Evolutionary conservation across 2,329 filamentous ascomycete genomes (phyloP).

Genomic region (Colletotrichum brevisporum): DNA sequence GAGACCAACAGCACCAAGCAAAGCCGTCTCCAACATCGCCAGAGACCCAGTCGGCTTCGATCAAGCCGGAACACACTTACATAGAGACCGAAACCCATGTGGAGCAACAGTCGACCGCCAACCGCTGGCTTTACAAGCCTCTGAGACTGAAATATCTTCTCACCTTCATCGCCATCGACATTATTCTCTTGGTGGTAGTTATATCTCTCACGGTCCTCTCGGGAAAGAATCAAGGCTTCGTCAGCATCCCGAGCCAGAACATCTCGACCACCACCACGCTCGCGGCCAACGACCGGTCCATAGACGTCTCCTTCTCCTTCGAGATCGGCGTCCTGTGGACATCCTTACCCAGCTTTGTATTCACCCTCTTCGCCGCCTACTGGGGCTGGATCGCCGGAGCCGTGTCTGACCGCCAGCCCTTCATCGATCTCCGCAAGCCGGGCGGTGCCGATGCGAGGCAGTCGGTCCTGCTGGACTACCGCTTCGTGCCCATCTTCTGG

Average conservation of each 20-base stretch:
- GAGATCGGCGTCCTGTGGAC: constrained; percentile 10
- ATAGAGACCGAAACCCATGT: neutral
- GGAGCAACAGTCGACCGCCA: neutral
- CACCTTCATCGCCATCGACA: neutral
- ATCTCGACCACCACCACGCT: neutral
- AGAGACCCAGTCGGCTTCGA: neutral
- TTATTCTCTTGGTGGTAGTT: constrained; percentile 4
- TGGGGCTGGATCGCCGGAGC: constrained; percentile 19
- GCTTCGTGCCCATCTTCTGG: constrained; percentile 13
- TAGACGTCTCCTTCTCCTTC: neutral
- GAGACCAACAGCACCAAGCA: too few relatives aligned
- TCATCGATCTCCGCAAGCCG: constrained; percentile 14
- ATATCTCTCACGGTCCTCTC: constrained; percentile 9
- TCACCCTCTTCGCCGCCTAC: constrained; percentile 21
- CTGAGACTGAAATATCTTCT: constrained; percentile 7
- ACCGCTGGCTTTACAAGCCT: neutral
- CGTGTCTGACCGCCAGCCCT: constrained; percentile 14
- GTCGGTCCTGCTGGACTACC: constrained; percentile 17
- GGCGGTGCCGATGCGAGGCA: constrained; percentile 3
- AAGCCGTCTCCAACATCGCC: neutral
- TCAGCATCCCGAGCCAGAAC: neutral
- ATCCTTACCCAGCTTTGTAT: constrained; percentile 6
- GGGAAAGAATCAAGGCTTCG: constrained; percentile 7
- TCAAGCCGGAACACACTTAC: neutral
- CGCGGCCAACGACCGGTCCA: neutral